Evolutionary conservation across 805 yeast genomes (phyloP).

Genomic region (Nakazawaea peltata): DNA sequence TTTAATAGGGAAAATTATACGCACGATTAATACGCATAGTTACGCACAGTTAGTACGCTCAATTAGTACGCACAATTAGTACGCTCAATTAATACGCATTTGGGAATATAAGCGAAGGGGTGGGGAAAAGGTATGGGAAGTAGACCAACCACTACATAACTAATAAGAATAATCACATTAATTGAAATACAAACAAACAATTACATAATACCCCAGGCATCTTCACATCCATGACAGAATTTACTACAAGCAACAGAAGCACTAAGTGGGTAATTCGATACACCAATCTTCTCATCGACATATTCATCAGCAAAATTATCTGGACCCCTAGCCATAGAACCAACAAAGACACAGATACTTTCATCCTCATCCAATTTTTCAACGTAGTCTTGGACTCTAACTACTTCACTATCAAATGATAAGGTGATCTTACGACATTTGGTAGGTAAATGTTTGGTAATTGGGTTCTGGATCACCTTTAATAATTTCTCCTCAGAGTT

Average conservation of each 20-base stretch:
- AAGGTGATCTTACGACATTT: conserved; percentile 91
- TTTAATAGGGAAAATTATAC: no score
- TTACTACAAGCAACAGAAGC: conserved; percentile 98
- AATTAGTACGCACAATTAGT: no score
- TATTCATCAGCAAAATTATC: conserved; percentile 96
- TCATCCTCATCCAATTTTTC: conserved; percentile 75
- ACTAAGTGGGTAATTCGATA: conserved; percentile 89
- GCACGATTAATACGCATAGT: no score
- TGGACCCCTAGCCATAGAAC: conserved; percentile 98
- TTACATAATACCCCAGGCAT: conserved; percentile 81
- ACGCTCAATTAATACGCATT: no score
- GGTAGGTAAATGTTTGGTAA: conserved; percentile 93
- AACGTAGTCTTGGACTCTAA: conserved; percentile 84
- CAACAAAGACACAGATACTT: conserved; percentile 95
- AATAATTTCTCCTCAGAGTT: conserved; percentile 91
- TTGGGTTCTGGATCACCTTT: conserved; percentile 93
- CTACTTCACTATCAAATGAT: conserved; percentile 85
- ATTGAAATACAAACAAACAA: no score
- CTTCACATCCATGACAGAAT: conserved; percentile 98
- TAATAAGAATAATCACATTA: no score
- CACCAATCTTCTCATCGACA: conserved; percentile 94
- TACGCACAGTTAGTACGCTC: no score
- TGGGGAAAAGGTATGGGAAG: no score
- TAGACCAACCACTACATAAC: no score
- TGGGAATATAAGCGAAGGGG: no score